Base-by-base conservation (phyloP, 2,329 filamentous ascomycete species). In the Aureobasidium sp. region DNA sequence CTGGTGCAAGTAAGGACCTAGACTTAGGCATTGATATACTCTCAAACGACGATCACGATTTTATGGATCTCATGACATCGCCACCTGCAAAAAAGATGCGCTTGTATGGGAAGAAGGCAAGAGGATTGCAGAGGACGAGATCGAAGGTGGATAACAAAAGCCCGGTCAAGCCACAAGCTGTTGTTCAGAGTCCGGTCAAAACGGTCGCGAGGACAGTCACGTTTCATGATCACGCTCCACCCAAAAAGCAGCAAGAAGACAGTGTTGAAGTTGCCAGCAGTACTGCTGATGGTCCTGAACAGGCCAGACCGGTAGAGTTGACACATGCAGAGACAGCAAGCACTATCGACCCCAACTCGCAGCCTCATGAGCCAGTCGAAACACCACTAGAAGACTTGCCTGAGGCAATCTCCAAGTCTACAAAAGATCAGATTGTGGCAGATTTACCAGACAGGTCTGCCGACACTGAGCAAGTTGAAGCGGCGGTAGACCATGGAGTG, bases 21-120 rank as follows among this genome's bases (percentile, higher is more conserved):
- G 68, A 71, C 39, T 62, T 75, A 8, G 68, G 72, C 45, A 64
- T 74, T 41, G 67, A 72, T 54, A 66, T 75, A 29, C 67, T 74
- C 64, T 74, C 64, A 32, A 74, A 60, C 66, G 75, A 70, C 62
- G 76, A 77, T 47, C 68, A 73, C 14, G 65, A 69, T 7, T 68
- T 71, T 42, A 67, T 73, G 21, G 66, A 68, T 1, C 63, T 68
- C n/a, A 66, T 70, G 51, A 53, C 62, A 29, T 71, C 71, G 5
- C 68, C 67, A 5, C 62, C 68, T 11, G 66, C 61, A 3, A 76
- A 75, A 66, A 70, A 67, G 51, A 70, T 68, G 36, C 74, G 67
- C 47, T 50, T 65, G 11, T 65, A 65, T 45, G 59, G 59, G 14
- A 62, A 53, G 57, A 61, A 39, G 68, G 64, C 64, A 68, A 47